These are phyloP conservation scores for Byssothecium circinans DNA, from an alignment of 2,329 filamentous ascomycete species.

Conservation along the genomic window DNA sequence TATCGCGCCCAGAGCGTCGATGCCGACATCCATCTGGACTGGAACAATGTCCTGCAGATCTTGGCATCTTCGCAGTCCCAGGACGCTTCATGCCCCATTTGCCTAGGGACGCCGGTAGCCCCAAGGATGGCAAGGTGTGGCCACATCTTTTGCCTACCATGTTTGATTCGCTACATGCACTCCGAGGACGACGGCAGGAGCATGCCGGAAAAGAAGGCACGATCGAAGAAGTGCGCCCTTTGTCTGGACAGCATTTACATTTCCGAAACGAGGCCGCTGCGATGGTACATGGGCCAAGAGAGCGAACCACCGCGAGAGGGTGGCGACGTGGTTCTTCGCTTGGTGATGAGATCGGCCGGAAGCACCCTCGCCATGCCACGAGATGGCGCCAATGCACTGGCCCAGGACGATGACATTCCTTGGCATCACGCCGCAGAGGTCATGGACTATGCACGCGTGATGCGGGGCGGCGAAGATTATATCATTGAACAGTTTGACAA, in stretches of 20 bases:
- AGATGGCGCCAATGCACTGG: slow-evolving; percentile 73
- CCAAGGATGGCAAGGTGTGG: slow-evolving; percentile 97
- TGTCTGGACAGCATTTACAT: slow-evolving; percentile 93
- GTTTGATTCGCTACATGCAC: slow-evolving; percentile 94
- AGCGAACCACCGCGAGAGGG: slow-evolving; percentile 77
- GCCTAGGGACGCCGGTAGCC: slow-evolving; percentile 86
- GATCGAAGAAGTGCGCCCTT: slow-evolving; percentile 95
- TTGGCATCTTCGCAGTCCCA: slow-evolving; percentile 90
- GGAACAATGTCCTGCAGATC: slow-evolving; percentile 87
- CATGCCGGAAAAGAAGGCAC: slow-evolving; percentile 65
- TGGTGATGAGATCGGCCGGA: slow-evolving; percentile 77
- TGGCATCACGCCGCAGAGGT: slow-evolving; percentile 96
- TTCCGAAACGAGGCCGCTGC: slow-evolving; percentile 84
- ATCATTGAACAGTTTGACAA: slow-evolving; percentile 78
- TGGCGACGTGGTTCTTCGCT: slow-evolving; percentile 82
- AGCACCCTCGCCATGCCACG: slow-evolving; percentile 86
- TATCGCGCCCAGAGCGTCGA: slow-evolving; percentile 82
- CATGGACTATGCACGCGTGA: slow-evolving; percentile 89
- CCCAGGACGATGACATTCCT: slow-evolving; percentile 74
- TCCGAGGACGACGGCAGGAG: slow-evolving; percentile 66
- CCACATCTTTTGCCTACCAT: slow-evolving; percentile 94
- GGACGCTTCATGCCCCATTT: slow-evolving; percentile 87
- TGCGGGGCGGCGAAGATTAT: slow-evolving; percentile 90
- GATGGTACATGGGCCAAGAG: slow-evolving; percentile 90
- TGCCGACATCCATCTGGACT: slow-evolving; percentile 86